Conservation (phyloP, 441 rosid genomes). For the Corymbia citriodora region DNA sequence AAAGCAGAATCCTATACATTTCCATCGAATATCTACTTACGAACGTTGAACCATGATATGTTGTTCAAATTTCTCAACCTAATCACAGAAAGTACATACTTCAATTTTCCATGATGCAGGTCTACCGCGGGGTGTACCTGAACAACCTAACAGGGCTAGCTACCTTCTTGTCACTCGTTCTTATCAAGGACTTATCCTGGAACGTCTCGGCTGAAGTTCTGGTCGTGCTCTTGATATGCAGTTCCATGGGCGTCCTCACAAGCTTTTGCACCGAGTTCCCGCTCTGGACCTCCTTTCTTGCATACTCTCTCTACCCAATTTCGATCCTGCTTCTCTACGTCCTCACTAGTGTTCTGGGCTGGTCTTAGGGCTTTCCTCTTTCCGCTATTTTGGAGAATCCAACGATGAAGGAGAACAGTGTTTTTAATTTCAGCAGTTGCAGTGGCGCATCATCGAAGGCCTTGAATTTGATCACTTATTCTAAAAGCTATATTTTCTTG, state of each 20-base stretch:
- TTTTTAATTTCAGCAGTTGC: background rate
- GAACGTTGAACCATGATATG: background rate
- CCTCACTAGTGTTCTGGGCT: background rate
- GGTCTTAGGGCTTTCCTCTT: background rate
- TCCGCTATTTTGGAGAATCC: background rate
- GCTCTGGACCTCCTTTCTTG: background rate
- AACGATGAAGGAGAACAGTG: background rate
- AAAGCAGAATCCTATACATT: background rate
- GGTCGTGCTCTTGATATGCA: background rate
- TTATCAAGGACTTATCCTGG: background rate
- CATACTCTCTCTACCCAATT: background rate
- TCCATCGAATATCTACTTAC: background rate
- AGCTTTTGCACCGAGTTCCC: background rate
- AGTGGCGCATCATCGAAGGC: background rate
- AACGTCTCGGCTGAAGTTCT: background rate
- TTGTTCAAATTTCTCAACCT: background rate
- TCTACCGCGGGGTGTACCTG: background rate
- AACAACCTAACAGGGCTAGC: background rate
- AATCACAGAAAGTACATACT: background rate
- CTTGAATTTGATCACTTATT: background rate
- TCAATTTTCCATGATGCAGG: background rate
- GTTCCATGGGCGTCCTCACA: background rate
- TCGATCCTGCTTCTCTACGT: background rate
- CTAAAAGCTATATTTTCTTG: background rate
- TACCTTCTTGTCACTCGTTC: background rate